Conservation (phyloP, 2,329 filamentous ascomycete species). For the Fusarium vanettenii region DNA sequence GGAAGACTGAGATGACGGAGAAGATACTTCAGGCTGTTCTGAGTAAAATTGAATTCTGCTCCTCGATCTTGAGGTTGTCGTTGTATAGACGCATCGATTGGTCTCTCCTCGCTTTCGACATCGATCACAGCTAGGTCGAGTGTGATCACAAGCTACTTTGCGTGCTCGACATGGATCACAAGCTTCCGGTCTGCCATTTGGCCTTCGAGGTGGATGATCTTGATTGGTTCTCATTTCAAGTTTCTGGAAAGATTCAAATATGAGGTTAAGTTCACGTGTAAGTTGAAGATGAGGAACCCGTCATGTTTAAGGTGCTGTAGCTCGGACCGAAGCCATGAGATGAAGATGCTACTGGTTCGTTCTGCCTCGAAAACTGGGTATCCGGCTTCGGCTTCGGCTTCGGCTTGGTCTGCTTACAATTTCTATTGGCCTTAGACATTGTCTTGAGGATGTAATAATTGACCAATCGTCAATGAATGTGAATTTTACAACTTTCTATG, state of each 20-base stretch:
- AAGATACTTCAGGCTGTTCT: background rate
- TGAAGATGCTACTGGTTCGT: background rate
- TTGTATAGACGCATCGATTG: constrained; percentile 52
- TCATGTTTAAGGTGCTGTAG: background rate
- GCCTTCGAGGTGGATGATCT: constrained; percentile 2
- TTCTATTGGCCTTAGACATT: background rate
- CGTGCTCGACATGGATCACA: constrained; percentile 30
- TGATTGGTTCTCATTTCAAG: constrained; percentile 1
- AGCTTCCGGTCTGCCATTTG: constrained; percentile 27
- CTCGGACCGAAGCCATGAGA: background rate
- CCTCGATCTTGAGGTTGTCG: constrained; percentile 15
- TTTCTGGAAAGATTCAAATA: background rate
- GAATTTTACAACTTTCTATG: background rate
- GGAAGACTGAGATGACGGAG: constrained; percentile 4
- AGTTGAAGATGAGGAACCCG: background rate
- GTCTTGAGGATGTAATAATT: background rate
- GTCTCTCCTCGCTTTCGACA: constrained; percentile 47
- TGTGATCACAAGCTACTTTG: constrained; percentile 30
- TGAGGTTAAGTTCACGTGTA: background rate
- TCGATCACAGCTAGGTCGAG: constrained; percentile 29
- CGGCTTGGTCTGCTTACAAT: background rate
- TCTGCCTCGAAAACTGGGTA: background rate
- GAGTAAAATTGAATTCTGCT: background rate
- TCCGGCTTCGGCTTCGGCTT: constrained; percentile 16
- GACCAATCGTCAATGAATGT: background rate